These are phyloP conservation scores for Colletotrichum sp. DNA, from an alignment of 2,329 filamentous ascomycete genomes.

Conservation along the genomic window DNA sequence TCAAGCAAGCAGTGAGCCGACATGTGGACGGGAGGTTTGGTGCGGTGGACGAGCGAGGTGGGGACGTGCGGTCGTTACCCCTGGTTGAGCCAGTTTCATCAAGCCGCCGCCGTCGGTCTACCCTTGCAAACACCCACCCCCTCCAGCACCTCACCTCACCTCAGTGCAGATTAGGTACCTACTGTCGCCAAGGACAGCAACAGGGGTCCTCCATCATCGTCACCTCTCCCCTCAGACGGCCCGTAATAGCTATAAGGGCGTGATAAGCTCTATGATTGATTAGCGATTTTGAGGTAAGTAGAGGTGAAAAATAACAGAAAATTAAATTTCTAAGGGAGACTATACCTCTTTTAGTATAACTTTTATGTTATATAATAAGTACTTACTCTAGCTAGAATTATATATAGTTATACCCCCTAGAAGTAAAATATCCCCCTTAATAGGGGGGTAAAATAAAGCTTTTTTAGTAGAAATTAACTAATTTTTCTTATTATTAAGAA, in stretches of 20 bases:
- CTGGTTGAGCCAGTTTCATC: constrained; percentile 21
- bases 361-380: no score
- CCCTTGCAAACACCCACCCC: constrained; percentile 10
- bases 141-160: neutral
- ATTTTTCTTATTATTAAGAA: no score
- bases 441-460: no score
- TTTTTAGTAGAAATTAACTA: no score
- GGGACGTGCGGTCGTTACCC: neutral
- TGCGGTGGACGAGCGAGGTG: constrained; percentile 8
- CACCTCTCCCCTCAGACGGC: neutral
- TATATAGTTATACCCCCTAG: no score
- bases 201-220: neutral
- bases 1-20: neutral
- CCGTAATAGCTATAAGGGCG: neutral
- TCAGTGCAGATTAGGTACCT: neutral
- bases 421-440: no score
- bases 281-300: no score
- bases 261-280: no score
- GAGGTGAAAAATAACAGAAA: no score
- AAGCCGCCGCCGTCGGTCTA: constrained; percentile 10
- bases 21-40: neutral
- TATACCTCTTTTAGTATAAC: no score
- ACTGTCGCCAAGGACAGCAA: neutral
- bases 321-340: no score
- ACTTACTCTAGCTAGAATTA: no score